These are phyloP conservation scores for Phaffomyces thermotolerans DNA, from an alignment of 805 yeast species.

Conservation along the genomic window DNA sequence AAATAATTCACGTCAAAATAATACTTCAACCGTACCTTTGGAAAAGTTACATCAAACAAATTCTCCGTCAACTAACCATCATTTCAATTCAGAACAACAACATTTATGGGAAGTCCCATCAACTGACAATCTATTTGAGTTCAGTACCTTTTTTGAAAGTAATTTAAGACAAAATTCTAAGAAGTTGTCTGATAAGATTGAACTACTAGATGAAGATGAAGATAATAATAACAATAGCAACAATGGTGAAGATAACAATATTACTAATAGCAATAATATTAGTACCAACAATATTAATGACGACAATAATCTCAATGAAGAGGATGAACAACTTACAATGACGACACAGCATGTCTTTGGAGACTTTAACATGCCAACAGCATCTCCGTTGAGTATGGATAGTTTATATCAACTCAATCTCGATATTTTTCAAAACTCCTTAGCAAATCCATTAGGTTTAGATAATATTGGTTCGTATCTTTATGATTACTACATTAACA, in stretches of 20 bases:
- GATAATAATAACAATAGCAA: not conserved
- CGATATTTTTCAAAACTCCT: slow-evolving; percentile 14
- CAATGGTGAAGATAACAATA: not conserved
- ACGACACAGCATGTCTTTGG: slow-evolving; percentile 1
- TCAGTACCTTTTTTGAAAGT: slow-evolving; percentile 21
- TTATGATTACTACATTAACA: slow-evolving; percentile 43
- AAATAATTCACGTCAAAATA: slow-evolving; percentile 3
- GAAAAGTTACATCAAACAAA: not conserved
- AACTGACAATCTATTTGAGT: slow-evolving; percentile 14
- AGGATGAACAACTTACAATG: not conserved
- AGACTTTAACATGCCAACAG: not conserved
- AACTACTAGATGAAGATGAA: slow-evolving; percentile 7
- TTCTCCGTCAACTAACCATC: not conserved
- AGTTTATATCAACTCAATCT: slow-evolving; percentile 11
- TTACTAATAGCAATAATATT: not conserved
- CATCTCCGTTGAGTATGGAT: slow-evolving; percentile 6
- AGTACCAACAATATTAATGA: not conserved
- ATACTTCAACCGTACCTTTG: slow-evolving; percentile 4
- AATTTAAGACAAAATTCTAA: slow-evolving; percentile 16
- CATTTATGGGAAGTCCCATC: slow-evolving; percentile 11
- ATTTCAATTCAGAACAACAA: not conserved
- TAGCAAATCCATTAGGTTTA: slow-evolving; percentile 22
- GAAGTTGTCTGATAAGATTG: slow-evolving; percentile 13
- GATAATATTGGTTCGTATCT: slow-evolving; percentile 38
- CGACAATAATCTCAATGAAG: not conserved